Base-by-base conservation (phyloP, 2,329 filamentous ascomycete genomes). In the Xylaria sp. region DNA sequence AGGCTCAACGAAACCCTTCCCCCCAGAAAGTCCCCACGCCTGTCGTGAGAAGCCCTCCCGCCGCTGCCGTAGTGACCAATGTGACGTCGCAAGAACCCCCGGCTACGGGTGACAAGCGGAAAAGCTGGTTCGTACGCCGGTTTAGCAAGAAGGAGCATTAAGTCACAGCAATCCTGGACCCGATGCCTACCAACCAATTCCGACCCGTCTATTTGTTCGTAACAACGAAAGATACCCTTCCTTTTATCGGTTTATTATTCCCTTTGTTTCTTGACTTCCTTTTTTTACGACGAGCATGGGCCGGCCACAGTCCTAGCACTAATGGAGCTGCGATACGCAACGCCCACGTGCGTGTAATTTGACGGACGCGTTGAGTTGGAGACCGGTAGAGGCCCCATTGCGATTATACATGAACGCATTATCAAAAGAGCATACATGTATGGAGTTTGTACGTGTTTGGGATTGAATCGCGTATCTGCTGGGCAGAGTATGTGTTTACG, bases 51-150 rank as follows among this genome's bases (percentile, higher is more conserved):
- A 71, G 73, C 61, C 58, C 57, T 63, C 71, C 63, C 59, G 23
- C 23, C 23, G 72, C 66, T 55, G 50, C 64, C 34, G 55, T 63
- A 16, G 62, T 54, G 11, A 56, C 64, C 42, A 66, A 59, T 18
- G 69, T 59, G 9, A 59, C 64, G 16, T 60, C 69, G 6, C 57
- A 73, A 64, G 66, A 70, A 58, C 68, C 73, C 52, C 71, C 74
- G 4, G 70, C 71, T 2, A 63, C 67, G 18, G 70, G 71, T 10
- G 88, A 92, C 62, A 96, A 96, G 80, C 83, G 90, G 65, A 92
- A 92, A 81, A 94, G 92, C 72, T 96, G 92, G 91, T 87, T 97
- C 69, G 85, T 89, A 71, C 85, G 86, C 68, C 83, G 87, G 58
- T 94, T 96, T 74, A 94, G 89, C 80, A 92, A 81, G 71, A 75